Evolutionary conservation across 371 early-diverging fungal genomes (phyloP), one percentile per base, ranked within the genome.

Genomic region (Mortierella sp.): DNA sequence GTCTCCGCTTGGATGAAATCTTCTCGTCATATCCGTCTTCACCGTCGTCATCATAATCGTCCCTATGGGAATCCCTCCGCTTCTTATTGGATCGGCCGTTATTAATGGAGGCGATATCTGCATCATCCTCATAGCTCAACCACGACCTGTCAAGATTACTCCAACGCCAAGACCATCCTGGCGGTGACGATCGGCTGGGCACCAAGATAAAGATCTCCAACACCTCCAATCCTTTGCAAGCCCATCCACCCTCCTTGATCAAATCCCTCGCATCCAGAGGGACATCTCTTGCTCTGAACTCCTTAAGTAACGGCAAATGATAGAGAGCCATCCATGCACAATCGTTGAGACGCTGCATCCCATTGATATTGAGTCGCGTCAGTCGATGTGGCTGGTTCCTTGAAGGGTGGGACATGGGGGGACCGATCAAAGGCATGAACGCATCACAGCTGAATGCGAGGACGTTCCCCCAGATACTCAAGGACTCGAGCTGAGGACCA

Each of bases 181-280:
- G 7, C 9, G 8, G 14, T 47, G 59, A 48, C 38, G 9, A 12
- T 46, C 60, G 48, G 30, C 18, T 28, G 0, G 66, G 66, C 2
- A 71, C 42, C 10, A 48, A 5, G 8, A 71, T 38, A 19, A 23
- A 31, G n/a, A 71, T 57, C 47, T 52, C 66, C 28, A 71, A 30
- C 0, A 56, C 39, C 51, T 64, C 71, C 46, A 71, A 12, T 0
- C 43, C 51, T 3, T 41, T 55, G 42, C 64, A 71, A 19, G 45
- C 71, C 71, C 71, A 71, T 23, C 60, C 64, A 27, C 21, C 64
- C 28, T 60, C 61, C 34, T 7, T 34, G 14, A 64, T 49, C 21
- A 71, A 23, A 3, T 34, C 18, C 28, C 30, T 24, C 1, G 71
- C 71, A n/a, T 71, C 60, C 46, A 64, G 10, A 23, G 60, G 56